Evolutionary conservation across 75 land plant species (phyloP).

Genomic region (Isoetes taiwanensis): DNA sequence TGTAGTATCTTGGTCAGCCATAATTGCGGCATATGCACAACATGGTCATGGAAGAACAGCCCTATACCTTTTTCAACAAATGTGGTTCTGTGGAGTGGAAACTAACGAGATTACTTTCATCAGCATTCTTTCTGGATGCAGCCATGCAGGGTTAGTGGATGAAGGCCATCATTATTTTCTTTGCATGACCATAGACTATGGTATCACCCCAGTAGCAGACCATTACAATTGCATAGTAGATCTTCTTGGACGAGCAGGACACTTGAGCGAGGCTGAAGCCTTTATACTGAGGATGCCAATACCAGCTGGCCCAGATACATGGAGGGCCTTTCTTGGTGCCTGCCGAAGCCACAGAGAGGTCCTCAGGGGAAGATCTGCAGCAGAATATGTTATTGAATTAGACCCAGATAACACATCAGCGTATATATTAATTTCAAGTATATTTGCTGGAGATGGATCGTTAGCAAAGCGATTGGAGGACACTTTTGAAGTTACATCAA

Average conservation of each 20-base stretch:
- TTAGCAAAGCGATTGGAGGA: no score
- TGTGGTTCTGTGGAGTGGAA: no score
- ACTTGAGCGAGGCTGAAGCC: constrained; percentile 24
- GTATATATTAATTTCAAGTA: constrained; percentile 32
- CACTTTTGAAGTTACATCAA: no score
- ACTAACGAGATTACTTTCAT: no score
- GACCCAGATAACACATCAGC: constrained; percentile 32
- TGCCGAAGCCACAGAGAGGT: constrained; percentile 27
- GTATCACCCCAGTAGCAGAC: constrained; percentile 25
- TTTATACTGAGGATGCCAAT: constrained; percentile 22
- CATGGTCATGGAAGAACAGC: no score
- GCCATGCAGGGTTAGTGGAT: constrained; percentile 33
- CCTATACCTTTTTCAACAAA: no score
- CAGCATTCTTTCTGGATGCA: constrained; percentile 53
- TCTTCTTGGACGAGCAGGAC: constrained; percentile 46
- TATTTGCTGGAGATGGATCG: no score
- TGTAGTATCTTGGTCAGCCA: constrained; percentile 43
- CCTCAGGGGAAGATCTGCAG: constrained; percentile 15
- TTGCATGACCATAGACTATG: constrained; percentile 19
- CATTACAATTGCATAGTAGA: constrained; percentile 52
- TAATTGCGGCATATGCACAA: constrained; percentile 55
- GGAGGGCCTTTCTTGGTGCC: constrained; percentile 39
- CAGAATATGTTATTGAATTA: constrained; percentile 15
- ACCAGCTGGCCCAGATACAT: constrained; percentile 20
- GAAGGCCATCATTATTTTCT: constrained; percentile 34